phyloP scores from a whole-genome alignment of 306 rosid genomes.

The Lagenaria siceraria region DNA sequence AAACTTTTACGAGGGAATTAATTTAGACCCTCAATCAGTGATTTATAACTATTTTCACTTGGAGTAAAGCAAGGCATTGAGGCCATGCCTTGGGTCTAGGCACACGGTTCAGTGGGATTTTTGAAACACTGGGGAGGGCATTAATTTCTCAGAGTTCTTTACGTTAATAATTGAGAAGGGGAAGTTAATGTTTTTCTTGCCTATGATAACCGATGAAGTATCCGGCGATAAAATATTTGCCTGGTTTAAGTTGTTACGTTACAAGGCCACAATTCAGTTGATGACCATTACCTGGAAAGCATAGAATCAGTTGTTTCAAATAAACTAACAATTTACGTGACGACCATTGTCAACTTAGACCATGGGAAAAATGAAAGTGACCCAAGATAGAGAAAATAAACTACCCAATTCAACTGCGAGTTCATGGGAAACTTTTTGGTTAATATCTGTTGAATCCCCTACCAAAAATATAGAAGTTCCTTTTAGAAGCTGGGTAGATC shows the following conservation, averaged over 20 bases:
- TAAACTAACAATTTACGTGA: background rate
- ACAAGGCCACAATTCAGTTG: background rate
- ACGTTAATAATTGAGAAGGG: background rate
- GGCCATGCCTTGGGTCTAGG: background rate
- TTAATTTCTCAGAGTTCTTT: background rate
- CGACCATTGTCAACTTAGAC: background rate
- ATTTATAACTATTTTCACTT: too few relatives aligned
- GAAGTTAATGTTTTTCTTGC: background rate
- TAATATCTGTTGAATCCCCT: constrained; percentile 73
- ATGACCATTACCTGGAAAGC: background rate
- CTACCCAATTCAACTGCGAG: constrained; percentile 87
- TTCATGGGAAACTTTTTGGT: constrained; percentile 75
- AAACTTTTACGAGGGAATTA: too few relatives aligned
- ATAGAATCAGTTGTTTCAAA: background rate
- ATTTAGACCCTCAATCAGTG: too few relatives aligned
- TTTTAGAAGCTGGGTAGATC: constrained; percentile 63
- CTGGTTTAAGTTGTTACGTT: background rate
- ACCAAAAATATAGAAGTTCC: constrained; percentile 74
- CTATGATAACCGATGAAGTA: background rate
- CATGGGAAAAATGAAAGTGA: background rate
- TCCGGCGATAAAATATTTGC: background rate
- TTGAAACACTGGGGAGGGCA: background rate
- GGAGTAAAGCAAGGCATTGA: background rate
- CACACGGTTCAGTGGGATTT: background rate
- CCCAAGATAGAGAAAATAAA: background rate